phyloP scores from a whole-genome alignment of 1,284 basidiomycete genomes.

The Marasmius fiardii region DNA sequence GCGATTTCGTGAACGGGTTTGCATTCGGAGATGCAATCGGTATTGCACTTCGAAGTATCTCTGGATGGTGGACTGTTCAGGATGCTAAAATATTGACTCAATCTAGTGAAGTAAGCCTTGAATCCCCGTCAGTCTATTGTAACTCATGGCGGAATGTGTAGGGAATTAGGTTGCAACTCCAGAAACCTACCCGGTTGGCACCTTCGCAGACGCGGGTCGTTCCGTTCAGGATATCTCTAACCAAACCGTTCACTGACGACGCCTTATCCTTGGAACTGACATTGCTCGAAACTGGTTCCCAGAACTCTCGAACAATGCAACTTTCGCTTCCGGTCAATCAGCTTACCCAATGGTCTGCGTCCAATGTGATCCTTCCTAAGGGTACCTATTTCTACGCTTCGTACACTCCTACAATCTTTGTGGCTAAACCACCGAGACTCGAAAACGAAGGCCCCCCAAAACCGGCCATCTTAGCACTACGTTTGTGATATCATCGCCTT shows the following conservation, averaged over 20 bases:
- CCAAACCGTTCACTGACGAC: slow-evolving; percentile 23
- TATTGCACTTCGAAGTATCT: slow-evolving; percentile 50
- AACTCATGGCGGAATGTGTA: slow-evolving; percentile 13
- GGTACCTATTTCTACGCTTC: slow-evolving; percentile 57
- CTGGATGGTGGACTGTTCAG: slow-evolving; percentile 51
- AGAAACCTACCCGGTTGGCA: slow-evolving; percentile 41
- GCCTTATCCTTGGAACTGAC: slow-evolving; percentile 37
- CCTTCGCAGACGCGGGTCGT: slow-evolving; percentile 60
- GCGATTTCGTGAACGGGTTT: slow-evolving; percentile 65
- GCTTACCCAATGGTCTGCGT: slow-evolving; percentile 33
- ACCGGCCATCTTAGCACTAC: slow-evolving; percentile 68
- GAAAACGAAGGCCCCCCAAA: slow-evolving; percentile 17
- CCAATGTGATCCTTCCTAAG: slow-evolving; percentile 35
- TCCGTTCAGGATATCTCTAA: slow-evolving; percentile 46
- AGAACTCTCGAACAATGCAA: slow-evolving; percentile 11
- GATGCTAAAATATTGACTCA: slow-evolving; percentile 16
- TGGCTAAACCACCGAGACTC: slow-evolving; percentile 49
- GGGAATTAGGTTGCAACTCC: slow-evolving; percentile 35
- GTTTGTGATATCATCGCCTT: slow-evolving; percentile 38
- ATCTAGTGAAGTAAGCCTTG: slow-evolving; percentile 14
- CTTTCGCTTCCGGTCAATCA: slow-evolving; percentile 40
- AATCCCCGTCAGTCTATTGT: neutral
- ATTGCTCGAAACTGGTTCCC: slow-evolving; percentile 20
- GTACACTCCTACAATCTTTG: slow-evolving; percentile 55
- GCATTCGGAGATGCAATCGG: slow-evolving; percentile 68